Conservation (phyloP, 352 stramenopile species). For the Pythium graminicola region DNA sequence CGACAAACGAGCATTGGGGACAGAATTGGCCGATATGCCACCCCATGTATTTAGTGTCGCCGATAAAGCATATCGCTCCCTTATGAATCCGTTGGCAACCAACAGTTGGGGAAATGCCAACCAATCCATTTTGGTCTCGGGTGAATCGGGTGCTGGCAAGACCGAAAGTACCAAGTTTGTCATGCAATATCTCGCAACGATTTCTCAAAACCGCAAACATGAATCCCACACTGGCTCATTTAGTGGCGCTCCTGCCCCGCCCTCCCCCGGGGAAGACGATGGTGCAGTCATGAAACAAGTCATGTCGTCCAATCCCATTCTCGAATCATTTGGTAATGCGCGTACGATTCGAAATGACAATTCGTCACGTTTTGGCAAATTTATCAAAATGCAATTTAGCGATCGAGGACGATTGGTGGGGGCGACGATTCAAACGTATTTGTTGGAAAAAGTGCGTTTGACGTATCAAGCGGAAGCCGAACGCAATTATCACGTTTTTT, state of each 20-base stretch:
- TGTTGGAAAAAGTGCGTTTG: constrained; percentile 95
- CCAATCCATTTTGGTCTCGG: constrained; percentile 91
- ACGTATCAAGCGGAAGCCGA: constrained; percentile 90
- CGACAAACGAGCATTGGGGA: constrained; percentile 59
- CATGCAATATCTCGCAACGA: constrained; percentile 92
- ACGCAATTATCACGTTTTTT: constrained; percentile 97
- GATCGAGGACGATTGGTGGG: constrained; percentile 69
- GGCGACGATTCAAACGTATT: constrained; percentile 93
- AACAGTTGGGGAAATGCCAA: constrained; percentile 41
- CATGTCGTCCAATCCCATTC: constrained; percentile 96
- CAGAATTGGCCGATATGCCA: constrained; percentile 68
- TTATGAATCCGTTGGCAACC: constrained; percentile 51
- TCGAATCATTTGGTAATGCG: constrained; percentile 99
- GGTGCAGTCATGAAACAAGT: constrained; percentile 88
- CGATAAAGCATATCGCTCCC: constrained; percentile 80
- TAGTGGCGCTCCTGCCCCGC: constrained; percentile 1
- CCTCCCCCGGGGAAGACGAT: constrained; percentile 40
- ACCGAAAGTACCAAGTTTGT: constrained; percentile 96
- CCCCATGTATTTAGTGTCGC: constrained; percentile 91
- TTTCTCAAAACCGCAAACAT: constrained; percentile 48
- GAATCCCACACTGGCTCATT: constrained; percentile 7
- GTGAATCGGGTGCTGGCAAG: constrained; percentile 93
- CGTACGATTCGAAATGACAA: constrained; percentile 97
- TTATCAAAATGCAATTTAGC: constrained; percentile 96
- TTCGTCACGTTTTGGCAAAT: constrained; percentile 95